Conservation (phyloP, 768 basidiomycete species). For the Podaxis sp. region DNA sequence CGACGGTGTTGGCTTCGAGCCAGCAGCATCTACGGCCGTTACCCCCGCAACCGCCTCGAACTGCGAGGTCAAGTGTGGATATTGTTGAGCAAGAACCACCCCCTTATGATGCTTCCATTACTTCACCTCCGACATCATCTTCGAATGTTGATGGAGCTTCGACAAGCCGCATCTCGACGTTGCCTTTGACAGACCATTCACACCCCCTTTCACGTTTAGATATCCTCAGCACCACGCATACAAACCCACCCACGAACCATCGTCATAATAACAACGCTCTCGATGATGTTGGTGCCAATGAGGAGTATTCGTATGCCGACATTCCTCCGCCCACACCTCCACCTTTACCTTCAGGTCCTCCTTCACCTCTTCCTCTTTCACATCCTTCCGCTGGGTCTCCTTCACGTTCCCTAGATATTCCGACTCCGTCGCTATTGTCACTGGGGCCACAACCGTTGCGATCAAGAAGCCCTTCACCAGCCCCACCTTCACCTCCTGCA, state of each 20-base stretch:
- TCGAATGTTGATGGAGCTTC: neutral
- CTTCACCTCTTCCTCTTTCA: neutral
- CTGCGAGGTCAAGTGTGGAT: neutral
- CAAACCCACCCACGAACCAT: neutral
- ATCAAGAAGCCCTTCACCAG: neutral
- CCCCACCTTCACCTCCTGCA: neutral
- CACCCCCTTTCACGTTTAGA: neutral
- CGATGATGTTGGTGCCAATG: neutral
- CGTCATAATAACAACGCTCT: neutral
- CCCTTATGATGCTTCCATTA: neutral
- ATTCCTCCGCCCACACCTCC: conserved; percentile 5
- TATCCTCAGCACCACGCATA: neutral
- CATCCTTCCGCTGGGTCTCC: neutral
- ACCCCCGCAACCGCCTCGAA: neutral
- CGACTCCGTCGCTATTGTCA: neutral
- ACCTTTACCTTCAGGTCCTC: neutral
- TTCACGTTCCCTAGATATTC: neutral
- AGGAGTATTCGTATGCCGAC: neutral
- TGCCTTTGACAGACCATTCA: neutral
- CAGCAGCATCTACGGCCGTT: no score
- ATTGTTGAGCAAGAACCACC: conserved; percentile 1
- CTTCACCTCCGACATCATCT: neutral
- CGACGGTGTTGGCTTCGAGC: conserved; percentile 21
- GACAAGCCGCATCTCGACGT: neutral
- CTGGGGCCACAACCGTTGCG: neutral